phyloP scores from a whole-genome alignment of 345 rosid species.

The Carallia pectinifolia region DNA sequence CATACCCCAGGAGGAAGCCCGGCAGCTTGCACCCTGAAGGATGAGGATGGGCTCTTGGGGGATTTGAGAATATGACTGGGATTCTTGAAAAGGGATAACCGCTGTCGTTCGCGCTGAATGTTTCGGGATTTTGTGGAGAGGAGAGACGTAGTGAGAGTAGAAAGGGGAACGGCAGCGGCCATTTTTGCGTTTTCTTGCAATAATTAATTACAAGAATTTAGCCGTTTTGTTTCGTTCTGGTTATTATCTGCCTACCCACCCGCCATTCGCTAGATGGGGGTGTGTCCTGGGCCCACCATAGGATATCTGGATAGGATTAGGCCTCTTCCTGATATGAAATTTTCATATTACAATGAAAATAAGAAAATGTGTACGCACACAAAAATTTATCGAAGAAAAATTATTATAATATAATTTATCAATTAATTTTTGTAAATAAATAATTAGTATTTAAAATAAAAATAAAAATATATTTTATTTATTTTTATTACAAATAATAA shows the following conservation, averaged over 20 bases:
- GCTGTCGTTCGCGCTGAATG: conserved; percentile 20
- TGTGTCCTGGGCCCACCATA: background rate
- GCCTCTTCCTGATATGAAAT: background rate
- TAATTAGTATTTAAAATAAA: too few species aligned
- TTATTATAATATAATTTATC: too few species aligned
- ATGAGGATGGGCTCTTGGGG: conserved; percentile 23
- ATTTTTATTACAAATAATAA: too few species aligned
- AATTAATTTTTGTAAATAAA: too few species aligned
- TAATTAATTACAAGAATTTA: background rate
- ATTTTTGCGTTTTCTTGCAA: background rate
- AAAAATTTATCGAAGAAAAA: too few species aligned
- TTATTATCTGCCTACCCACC: too few species aligned
- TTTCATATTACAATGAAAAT: too few species aligned
- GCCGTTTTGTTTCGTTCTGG: too few species aligned
- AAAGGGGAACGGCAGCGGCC: conserved; percentile 21
- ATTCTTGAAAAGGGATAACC: conserved; percentile 14
- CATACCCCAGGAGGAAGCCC: conserved; percentile 67
- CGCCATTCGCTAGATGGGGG: background rate
- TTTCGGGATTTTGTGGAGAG: conserved; percentile 18
- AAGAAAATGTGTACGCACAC: too few species aligned
- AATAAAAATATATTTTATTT: too few species aligned
- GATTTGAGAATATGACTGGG: background rate
- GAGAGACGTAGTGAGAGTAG: conserved; percentile 29
- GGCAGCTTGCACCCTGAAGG: conserved; percentile 51
- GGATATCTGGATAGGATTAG: background rate